Evolutionary conservation across 768 basidiomycete genomes (phyloP), one percentile per base, ranked within the genome.

Genomic region (Pleurotus platypus): DNA sequence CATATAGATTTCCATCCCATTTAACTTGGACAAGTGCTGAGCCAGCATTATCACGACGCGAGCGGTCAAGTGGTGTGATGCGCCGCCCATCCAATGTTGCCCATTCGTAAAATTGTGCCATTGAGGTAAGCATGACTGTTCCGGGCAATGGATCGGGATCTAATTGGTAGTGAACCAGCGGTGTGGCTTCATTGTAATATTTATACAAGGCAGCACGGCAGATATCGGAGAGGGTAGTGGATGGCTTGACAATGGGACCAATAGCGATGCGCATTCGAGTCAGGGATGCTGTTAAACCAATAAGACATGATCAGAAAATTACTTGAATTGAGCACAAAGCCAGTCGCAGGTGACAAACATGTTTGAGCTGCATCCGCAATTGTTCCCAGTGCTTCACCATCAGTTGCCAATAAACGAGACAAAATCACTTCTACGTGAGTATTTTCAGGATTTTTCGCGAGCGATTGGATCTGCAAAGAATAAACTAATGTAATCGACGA

Each of bases 21-120:
- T 35, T 46, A 16, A 49, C 50, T 37, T 62, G 51, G 2, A 66
- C 53, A 5, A 66, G 26, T 1, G 59, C 62, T 15, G 63, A 64
- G 2, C 58, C 60, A 18, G 57, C 60, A 18, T 53, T 59, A 7
- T 37, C 45, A 6, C 55, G 46, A 2, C 6, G n/a, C 12, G 55
- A 51, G 12, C 49, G n/a, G 4, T 56, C 54, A 16, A 46, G 50
- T 2, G 61, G 58, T 7, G 50, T 60, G 20, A 63, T 59, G 2
- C 64, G 47, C 4, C 60, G 55, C 2, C 63, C 63, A 51, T 67
- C 58, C 1, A 65, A 47, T 5, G 65, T 6, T 8, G 51, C 59
- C 46, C 57, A 66, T 2, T 46, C 5, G 30, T 57, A 49, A 15
- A 58, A 45, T 37, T 38, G 15, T 7, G 49, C 57, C 9, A 2